Percentiles rank a stretch among this genome's conserved stretches.
Evolutionary conservation across 108 stramenopile species (phyloP).

Genomic region (Nitzschia inconspicua): DNA sequence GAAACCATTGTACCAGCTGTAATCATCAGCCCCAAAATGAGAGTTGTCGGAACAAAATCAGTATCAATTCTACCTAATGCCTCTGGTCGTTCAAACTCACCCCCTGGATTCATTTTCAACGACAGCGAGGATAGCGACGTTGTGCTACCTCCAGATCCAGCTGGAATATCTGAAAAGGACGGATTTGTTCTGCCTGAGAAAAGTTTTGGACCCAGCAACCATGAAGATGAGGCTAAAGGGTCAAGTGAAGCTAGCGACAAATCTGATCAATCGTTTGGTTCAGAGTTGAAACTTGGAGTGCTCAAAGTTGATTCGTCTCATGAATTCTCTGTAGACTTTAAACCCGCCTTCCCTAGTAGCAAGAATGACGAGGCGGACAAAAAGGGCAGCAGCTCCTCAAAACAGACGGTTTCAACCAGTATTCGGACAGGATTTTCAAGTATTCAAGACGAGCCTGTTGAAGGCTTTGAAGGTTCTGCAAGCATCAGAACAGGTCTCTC

Average conservation of each 20-base stretch:
- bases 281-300: not conserved
- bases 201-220: too few species aligned
- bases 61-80: constrained; percentile 1
- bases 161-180: not conserved
- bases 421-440: constrained; percentile 18
- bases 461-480: constrained; percentile 12
- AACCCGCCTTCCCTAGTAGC: not conserved
- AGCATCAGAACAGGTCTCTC: constrained; percentile 33
- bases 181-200: not conserved
- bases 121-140: constrained; percentile 16
- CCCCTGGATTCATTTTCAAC: constrained; percentile 28
- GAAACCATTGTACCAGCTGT: not conserved
- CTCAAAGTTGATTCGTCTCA: constrained; percentile 1
- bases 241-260: constrained; percentile 5
- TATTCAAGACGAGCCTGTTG: constrained; percentile 7
- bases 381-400: constrained; percentile 15
- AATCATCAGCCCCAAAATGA: not conserved
- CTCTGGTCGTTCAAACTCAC: constrained; percentile 15
- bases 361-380: not conserved
- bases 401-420: constrained; percentile 14
- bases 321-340: not conserved
- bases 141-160: constrained; percentile 3
- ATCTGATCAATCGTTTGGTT: not conserved
- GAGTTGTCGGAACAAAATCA: not conserved
- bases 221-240: constrained; percentile 1